phyloP scores from a whole-genome alignment of 371 early-diverging fungal genomes.

The Smittium culicis region DNA sequence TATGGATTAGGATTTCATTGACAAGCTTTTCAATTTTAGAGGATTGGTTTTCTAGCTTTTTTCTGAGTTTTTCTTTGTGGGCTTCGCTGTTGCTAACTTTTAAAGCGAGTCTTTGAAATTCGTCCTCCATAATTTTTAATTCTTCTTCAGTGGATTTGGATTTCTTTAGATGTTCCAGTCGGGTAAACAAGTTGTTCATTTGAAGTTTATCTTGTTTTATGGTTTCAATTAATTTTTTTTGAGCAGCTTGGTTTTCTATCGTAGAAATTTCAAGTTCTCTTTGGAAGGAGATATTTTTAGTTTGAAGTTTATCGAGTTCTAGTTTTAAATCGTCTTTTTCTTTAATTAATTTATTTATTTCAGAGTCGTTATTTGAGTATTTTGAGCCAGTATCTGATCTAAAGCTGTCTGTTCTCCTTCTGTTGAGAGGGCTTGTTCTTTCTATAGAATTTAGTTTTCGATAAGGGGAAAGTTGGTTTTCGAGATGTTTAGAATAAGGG shows the following conservation, averaged over 20 bases:
- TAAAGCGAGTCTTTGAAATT: constrained; percentile 1
- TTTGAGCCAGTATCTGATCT: neutral
- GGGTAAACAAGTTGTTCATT: neutral
- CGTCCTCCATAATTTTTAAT: neutral
- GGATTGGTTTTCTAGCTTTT: neutral
- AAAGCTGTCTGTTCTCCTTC: neutral
- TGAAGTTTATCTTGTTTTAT: constrained; percentile 3
- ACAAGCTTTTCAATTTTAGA: neutral
- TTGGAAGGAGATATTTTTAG: neutral
- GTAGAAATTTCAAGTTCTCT: neutral
- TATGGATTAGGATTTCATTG: neutral
- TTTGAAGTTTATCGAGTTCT: constrained; percentile 1
- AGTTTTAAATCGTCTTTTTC: constrained; percentile 1
- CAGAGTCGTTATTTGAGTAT: neutral
- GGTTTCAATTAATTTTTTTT: neutral
- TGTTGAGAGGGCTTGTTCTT: neutral
- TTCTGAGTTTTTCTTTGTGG: neutral
- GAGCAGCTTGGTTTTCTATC: constrained; percentile 1
- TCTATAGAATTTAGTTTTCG: too few relatives aligned
- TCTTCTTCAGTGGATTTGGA: neutral
- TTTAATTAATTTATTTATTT: constrained; percentile 1
- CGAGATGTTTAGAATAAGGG: too few relatives aligned
- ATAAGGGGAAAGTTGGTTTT: too few relatives aligned
- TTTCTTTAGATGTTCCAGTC: neutral
- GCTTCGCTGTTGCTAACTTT: constrained; percentile 4